Percentiles rank a stretch among this genome's conserved stretches.
phyloP scores from a whole-genome alignment of 805 yeast species.

The Ogataea polymorpha region DNA sequence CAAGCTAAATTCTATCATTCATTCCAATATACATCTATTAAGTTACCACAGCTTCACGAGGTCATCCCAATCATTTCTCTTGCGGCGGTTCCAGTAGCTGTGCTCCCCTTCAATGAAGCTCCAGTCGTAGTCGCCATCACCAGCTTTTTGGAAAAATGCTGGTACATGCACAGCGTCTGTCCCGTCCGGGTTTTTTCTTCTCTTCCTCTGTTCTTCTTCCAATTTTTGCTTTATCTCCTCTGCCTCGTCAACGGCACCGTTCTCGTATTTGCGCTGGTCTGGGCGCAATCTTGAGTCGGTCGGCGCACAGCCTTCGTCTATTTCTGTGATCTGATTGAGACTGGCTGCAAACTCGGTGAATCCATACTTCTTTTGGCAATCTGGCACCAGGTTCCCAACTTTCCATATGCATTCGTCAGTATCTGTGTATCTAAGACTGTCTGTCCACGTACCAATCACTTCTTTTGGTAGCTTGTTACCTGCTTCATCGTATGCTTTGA shows the following conservation, averaged over 20 bases:
- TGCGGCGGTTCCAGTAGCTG: conserved; percentile 80
- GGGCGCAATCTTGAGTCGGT: conserved; percentile 91
- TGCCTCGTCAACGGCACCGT: conserved; percentile 67
- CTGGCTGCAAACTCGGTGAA: conserved; percentile 80
- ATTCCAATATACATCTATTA: conserved; percentile 1
- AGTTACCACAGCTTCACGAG: conserved; percentile 53
- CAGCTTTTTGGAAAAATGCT: conserved; percentile 53
- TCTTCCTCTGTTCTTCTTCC: conserved; percentile 77
- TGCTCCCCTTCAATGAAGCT: conserved; percentile 51
- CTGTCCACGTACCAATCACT: conserved; percentile 83
- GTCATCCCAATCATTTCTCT: conserved; percentile 57
- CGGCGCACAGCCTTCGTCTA: conserved; percentile 73
- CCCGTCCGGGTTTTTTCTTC: conserved; percentile 60
- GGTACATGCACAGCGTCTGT: conserved; percentile 49
- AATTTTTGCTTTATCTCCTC: conserved; percentile 63
- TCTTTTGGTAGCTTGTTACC: conserved; percentile 35
- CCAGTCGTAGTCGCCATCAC: conserved; percentile 44
- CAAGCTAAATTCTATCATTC: not conserved
- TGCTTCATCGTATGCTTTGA: conserved; percentile 40
- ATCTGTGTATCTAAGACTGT: conserved; percentile 46
- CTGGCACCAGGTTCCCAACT: conserved; percentile 59
- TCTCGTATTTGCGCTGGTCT: conserved; percentile 71
- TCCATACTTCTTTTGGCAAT: conserved; percentile 70
- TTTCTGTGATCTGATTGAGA: conserved; percentile 70
- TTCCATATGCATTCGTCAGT: conserved; percentile 58